phyloP scores from a whole-genome alignment of 2,329 filamentous ascomycete species.

The Phyllosticta ampelicida region DNA sequence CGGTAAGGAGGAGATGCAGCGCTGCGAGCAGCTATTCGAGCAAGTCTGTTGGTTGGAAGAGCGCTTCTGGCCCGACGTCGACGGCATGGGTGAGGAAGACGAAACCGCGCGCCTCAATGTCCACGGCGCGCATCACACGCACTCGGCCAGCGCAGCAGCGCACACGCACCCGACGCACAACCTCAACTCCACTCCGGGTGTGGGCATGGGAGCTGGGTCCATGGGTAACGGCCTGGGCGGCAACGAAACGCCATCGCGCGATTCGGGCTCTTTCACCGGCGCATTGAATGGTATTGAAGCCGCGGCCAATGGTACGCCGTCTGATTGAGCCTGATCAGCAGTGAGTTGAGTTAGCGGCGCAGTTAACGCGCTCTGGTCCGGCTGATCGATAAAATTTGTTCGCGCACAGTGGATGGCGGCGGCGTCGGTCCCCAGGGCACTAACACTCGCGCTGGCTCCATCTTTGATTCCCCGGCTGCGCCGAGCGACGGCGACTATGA shows the following conservation, averaged over 20 bases:
- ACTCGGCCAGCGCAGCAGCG: slow-evolving; percentile 4
- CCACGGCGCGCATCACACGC: slow-evolving; percentile 1
- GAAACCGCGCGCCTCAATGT: slow-evolving; percentile 16
- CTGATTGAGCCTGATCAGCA: neutral
- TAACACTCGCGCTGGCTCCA: too few species aligned
- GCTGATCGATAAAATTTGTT: neutral
- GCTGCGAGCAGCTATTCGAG: slow-evolving; percentile 37
- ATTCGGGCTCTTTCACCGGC: slow-evolving; percentile 3
- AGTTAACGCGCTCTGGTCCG: neutral
- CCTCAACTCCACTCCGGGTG: slow-evolving; percentile 1
- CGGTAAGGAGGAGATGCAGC: slow-evolving; percentile 36
- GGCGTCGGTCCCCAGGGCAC: neutral
- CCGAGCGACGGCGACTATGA: too few species aligned
- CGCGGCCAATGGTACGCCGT: slow-evolving; percentile 5
- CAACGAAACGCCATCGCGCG: slow-evolving; percentile 8
- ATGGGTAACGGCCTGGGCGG: slow-evolving; percentile 13
- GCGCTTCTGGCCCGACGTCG: slow-evolving; percentile 39
- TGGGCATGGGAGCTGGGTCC: slow-evolving; percentile 11
- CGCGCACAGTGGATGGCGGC: neutral
- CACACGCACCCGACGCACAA: slow-evolving; percentile 2
- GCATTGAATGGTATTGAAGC: slow-evolving; percentile 11
- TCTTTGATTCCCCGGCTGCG: too few species aligned
- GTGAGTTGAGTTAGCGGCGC: neutral
- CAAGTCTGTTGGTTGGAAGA: slow-evolving; percentile 40
- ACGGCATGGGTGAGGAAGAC: slow-evolving; percentile 38